Evolutionary conservation across 2,329 filamentous ascomycete species (phyloP).

Genomic region (Dichotomopilus funicola): DNA sequence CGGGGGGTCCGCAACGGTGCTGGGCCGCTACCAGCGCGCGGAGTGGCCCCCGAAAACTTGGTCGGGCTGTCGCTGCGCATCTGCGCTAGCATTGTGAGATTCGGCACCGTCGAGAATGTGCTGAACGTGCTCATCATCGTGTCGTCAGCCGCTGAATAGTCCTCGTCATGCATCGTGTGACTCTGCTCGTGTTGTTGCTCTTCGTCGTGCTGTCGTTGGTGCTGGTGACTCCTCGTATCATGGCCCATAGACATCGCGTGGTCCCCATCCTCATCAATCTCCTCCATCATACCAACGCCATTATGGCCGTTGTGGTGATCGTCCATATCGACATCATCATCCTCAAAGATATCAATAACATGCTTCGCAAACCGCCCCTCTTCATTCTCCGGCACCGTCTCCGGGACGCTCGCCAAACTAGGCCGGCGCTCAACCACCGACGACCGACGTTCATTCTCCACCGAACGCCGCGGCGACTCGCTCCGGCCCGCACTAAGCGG

Average conservation of each 20-base stretch:
- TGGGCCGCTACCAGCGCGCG: conserved; percentile 29
- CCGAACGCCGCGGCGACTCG: conserved; percentile 15
- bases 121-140: conserved; percentile 78
- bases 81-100: conserved; percentile 76
- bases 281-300: conserved; percentile 8
- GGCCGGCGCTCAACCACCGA: conserved; percentile 26
- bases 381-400: conserved; percentile 48
- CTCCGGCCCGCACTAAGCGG: conserved; percentile 19
- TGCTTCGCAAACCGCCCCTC: conserved; percentile 40
- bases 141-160: conserved; percentile 55
- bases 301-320: conserved; percentile 2
- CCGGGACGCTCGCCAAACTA: conserved; percentile 38
- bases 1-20: conserved; percentile 31
- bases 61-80: conserved; percentile 57
- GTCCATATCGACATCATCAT: conserved; percentile 35
- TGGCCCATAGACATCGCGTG: conserved; percentile 11
- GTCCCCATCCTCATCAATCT: conserved; percentile 22
- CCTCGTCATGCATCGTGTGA: conserved; percentile 23
- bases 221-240: background rate
- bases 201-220: no score
- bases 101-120: conserved; percentile 81
- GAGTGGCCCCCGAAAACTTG: conserved; percentile 41
- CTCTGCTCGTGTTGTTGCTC: conserved; percentile 3
- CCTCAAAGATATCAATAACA: conserved; percentile 58
- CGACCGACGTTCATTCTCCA: conserved; percentile 8